Percentiles rank a stretch among this genome's conserved stretches.
These are phyloP conservation scores for Epichloe coenophiala DNA, from an alignment of 2,329 filamentous ascomycete species.

Conservation along the genomic window DNA sequence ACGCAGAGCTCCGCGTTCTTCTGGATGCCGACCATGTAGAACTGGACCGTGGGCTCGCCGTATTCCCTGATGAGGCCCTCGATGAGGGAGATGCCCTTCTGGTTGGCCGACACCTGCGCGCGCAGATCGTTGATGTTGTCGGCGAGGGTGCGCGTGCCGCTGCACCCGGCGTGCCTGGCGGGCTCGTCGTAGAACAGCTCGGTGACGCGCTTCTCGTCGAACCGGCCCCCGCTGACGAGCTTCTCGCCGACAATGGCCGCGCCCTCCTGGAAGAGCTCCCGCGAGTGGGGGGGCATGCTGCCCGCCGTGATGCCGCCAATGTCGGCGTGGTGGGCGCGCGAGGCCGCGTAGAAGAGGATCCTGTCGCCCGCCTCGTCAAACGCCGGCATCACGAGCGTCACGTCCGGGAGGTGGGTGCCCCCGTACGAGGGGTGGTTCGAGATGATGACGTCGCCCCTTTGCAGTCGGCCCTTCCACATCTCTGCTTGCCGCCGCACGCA, in stretches of 20 bases:
- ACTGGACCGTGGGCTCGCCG: conserved; percentile 62
- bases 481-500: conserved; percentile 65
- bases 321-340: conserved; percentile 71
- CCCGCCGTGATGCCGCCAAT: conserved; percentile 72
- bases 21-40: conserved; percentile 75
- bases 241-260: conserved; percentile 52
- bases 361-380: conserved; percentile 52
- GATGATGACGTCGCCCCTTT: conserved; percentile 68
- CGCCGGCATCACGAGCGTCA: conserved; percentile 68
- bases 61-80: conserved; percentile 64
- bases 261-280: conserved; percentile 49
- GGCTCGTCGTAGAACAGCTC: conserved; percentile 63
- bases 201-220: conserved; percentile 64
- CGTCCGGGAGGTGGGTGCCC: conserved; percentile 71
- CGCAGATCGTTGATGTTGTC: conserved; percentile 78
- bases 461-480: conserved; percentile 66
- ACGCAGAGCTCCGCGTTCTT: conserved; percentile 67
- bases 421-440: conserved; percentile 76
- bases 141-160: conserved; percentile 61
- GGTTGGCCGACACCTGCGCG: conserved; percentile 72
- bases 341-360: conserved; percentile 72
- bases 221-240: conserved; percentile 61
- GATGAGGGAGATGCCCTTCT: conserved; percentile 73
- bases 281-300: conserved; percentile 66
- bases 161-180: conserved; percentile 60